Evolutionary conservation across 371 early-diverging fungal genomes (phyloP).

Genomic region (Dinochytrium kinnereticum): DNA sequence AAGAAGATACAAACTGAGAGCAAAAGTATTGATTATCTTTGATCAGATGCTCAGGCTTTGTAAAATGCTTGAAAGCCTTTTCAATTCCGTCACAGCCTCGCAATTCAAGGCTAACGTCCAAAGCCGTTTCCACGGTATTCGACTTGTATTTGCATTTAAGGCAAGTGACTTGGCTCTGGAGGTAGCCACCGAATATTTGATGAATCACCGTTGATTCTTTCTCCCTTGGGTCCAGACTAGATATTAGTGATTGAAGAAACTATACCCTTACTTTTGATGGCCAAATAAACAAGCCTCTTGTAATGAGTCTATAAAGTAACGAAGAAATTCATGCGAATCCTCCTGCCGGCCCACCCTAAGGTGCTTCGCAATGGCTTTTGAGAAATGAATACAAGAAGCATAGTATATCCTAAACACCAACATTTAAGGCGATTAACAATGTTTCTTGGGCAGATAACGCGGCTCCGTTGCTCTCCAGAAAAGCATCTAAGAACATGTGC

Average conservation of each 20-base stretch:
- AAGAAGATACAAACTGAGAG: slow-evolving; percentile 51
- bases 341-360: slow-evolving; percentile 85
- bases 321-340: slow-evolving; percentile 89
- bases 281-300: slow-evolving; percentile 58
- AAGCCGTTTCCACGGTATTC: slow-evolving; percentile 73
- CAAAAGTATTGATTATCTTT: slow-evolving; percentile 71
- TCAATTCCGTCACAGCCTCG: slow-evolving; percentile 63
- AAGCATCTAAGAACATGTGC: slow-evolving; percentile 59
- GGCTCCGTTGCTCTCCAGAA: slow-evolving; percentile 25
- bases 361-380: slow-evolving; percentile 70
- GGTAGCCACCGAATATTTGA: slow-evolving; percentile 82
- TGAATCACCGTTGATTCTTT: slow-evolving; percentile 78
- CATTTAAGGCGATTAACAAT: slow-evolving; percentile 72
- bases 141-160: slow-evolving; percentile 73
- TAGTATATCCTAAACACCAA: too few species aligned
- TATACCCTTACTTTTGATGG: slow-evolving; percentile 43
- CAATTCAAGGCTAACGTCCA: slow-evolving; percentile 84
- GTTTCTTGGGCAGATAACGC: slow-evolving; percentile 68
- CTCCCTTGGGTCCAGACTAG: slow-evolving; percentile 67
- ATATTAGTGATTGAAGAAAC: background rate
- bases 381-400: background rate
- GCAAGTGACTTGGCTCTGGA: slow-evolving; percentile 81
- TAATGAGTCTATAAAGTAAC: slow-evolving; percentile 69
- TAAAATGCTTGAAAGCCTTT: slow-evolving; percentile 71
- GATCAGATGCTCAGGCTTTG: slow-evolving; percentile 63